Evolutionary conservation across 805 yeast genomes (phyloP).

Genomic region (Lachancea lanzarotensis): DNA sequence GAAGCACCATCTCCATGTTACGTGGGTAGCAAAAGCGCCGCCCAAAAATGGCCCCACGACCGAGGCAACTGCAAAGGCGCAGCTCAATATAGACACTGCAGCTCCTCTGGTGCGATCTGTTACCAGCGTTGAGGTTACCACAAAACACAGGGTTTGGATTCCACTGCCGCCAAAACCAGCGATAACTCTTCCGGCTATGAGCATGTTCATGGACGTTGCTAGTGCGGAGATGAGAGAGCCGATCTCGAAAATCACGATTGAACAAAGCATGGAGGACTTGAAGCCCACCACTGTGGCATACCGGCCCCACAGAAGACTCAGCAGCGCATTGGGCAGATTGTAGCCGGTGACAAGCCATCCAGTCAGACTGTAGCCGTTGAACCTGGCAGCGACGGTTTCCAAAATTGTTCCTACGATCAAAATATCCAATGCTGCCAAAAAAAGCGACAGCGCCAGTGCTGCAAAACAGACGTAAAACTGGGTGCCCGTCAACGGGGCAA

Average conservation of each 20-base stretch:
- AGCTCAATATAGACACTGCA: conserved; percentile 20
- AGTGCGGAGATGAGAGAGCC: conserved; percentile 59
- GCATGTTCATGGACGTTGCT: conserved; percentile 47
- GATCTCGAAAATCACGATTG: conserved; percentile 48
- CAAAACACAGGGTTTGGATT: conserved; percentile 48
- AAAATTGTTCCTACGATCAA: conserved; percentile 49
- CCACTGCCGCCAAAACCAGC: conserved; percentile 75
- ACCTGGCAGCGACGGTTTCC: conserved; percentile 44
- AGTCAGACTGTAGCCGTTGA: conserved; percentile 43
- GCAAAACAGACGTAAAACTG: too few relatives aligned
- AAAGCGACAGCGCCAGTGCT: too few relatives aligned
- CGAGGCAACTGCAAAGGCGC: conserved; percentile 41
- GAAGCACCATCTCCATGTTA: conserved; percentile 71
- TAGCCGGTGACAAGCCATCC: conserved; percentile 58
- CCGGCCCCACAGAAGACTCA: conserved; percentile 51
- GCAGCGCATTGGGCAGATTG: conserved; percentile 46
- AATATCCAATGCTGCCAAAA: conserved; percentile 46
- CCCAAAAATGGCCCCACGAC: conserved; percentile 61
- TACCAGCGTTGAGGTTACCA: conserved; percentile 40
- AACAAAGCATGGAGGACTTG: conserved; percentile 41
- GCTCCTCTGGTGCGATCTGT: conserved; percentile 20
- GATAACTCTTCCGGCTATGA: conserved; percentile 65
- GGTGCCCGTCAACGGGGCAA: too few relatives aligned
- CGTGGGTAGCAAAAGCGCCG: conserved; percentile 53
- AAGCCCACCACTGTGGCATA: conserved; percentile 53